Conservation (phyloP, 768 basidiomycete species). For the Neoboletus magnificus region DNA sequence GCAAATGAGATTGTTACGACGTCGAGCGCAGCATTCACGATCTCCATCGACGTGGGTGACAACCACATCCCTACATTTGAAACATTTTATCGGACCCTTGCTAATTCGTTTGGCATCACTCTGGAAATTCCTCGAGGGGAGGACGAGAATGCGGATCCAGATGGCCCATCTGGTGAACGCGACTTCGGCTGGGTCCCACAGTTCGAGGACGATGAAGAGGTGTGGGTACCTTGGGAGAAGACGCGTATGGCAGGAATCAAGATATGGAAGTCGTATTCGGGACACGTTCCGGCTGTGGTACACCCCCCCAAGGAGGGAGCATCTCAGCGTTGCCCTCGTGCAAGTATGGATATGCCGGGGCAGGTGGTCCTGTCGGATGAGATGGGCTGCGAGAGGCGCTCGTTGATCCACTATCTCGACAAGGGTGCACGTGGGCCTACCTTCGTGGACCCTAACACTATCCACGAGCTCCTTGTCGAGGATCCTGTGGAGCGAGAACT, state of each 20-base stretch:
- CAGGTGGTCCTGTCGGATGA: slow-evolving; percentile 6
- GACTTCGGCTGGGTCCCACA: neutral
- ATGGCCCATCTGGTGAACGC: neutral
- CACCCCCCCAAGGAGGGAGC: neutral
- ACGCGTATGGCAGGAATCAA: neutral
- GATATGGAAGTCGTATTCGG: neutral
- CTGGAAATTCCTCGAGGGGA: neutral
- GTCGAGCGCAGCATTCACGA: slow-evolving; percentile 1
- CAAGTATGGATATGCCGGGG: neutral
- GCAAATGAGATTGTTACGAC: slow-evolving; percentile 2
- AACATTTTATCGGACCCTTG: slow-evolving; percentile 10
- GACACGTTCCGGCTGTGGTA: neutral
- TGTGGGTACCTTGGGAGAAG: slow-evolving; percentile 21
- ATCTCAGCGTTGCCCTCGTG: neutral
- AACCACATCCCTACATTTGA: slow-evolving; percentile 7
- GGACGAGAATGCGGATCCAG: neutral
- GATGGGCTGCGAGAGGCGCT: neutral
- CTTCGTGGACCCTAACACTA: slow-evolving; percentile 12
- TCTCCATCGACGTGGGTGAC: slow-evolving; percentile 2
- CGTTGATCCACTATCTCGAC: slow-evolving; percentile 18
- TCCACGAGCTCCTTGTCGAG: slow-evolving; percentile 1
- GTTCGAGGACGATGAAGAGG: slow-evolving; percentile 16
- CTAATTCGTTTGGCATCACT: neutral
- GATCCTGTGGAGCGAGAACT: slow-evolving; percentile 2
- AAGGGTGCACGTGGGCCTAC: slow-evolving; percentile 13